Evolutionary conservation across 495 filamentous ascomycete genomes (phyloP).

Genomic region (Neurospora sp.): DNA sequence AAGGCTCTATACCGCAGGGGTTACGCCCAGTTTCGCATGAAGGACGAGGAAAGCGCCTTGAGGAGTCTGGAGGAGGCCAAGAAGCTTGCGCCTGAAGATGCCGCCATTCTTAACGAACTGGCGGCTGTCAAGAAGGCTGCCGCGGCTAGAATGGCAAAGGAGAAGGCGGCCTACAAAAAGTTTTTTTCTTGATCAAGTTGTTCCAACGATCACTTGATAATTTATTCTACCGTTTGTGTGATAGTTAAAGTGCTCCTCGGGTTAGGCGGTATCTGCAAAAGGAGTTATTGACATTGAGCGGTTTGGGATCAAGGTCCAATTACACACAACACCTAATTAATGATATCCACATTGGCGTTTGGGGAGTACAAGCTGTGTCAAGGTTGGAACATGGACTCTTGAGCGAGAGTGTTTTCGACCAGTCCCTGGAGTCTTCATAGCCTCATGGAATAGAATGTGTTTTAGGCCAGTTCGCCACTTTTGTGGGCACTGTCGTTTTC

Average conservation of each 20-base stretch:
- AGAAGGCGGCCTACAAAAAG: slow-evolving; percentile 82
- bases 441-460: not conserved
- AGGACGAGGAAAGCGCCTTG: slow-evolving; percentile 79
- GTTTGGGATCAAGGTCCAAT: not conserved
- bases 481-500: not conserved
- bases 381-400: not conserved
- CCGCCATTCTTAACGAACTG: slow-evolving; percentile 64
- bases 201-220: not conserved
- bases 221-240: not conserved
- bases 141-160: slow-evolving; percentile 64
- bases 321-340: not conserved
- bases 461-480: not conserved
- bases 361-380: not conserved
- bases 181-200: slow-evolving; percentile 50
- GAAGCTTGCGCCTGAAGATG: slow-evolving; percentile 67
- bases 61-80: slow-evolving; percentile 66
- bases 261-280: not conserved
- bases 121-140: slow-evolving; percentile 63
- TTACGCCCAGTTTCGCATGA: slow-evolving; percentile 57
- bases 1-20: slow-evolving; percentile 84
- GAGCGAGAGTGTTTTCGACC: not conserved
- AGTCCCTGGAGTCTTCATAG: not conserved
- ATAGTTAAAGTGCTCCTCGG: not conserved
- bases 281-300: not conserved
- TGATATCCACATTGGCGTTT: not conserved